These are phyloP conservation scores for Biscogniauxia marginata DNA, from an alignment of 2,329 filamentous ascomycete species.

Conservation along the genomic window DNA sequence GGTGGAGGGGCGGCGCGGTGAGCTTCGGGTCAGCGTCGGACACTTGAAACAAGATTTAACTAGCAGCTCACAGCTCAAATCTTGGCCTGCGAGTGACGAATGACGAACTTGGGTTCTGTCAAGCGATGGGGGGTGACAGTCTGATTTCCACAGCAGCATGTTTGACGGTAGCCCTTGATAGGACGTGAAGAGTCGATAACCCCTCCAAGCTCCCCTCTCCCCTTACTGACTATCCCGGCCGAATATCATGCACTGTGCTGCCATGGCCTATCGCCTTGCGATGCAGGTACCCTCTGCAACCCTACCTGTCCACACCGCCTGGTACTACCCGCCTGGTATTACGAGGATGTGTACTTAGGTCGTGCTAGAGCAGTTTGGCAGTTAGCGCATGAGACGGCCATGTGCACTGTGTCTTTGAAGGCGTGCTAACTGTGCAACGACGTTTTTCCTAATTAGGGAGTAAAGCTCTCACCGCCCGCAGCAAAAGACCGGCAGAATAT, in stretches of 20 bases:
- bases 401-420: neutral
- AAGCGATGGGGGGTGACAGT: no score
- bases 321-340: no score
- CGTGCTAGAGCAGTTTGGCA: no score
- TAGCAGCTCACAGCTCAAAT: neutral
- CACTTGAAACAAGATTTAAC: neutral
- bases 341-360: no score
- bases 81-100: neutral
- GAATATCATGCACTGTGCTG: neutral
- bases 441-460: neutral
- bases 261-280: neutral
- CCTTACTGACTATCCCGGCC: neutral
- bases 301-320: neutral
- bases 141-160: no score
- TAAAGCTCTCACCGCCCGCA: slow-evolving; percentile 11
- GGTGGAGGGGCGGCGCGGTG: neutral
- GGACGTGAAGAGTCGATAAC: neutral
- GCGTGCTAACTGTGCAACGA: neutral
- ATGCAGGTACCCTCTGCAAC: neutral
- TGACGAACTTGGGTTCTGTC: neutral
- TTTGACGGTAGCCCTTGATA: neutral
- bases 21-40: neutral
- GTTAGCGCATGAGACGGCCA: neutral
- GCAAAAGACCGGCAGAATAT: slow-evolving; percentile 15
- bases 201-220: no score